These are phyloP conservation scores for Skeletonema grethae DNA, from an alignment of 108 stramenopile genomes.

Conservation along the genomic window DNA sequence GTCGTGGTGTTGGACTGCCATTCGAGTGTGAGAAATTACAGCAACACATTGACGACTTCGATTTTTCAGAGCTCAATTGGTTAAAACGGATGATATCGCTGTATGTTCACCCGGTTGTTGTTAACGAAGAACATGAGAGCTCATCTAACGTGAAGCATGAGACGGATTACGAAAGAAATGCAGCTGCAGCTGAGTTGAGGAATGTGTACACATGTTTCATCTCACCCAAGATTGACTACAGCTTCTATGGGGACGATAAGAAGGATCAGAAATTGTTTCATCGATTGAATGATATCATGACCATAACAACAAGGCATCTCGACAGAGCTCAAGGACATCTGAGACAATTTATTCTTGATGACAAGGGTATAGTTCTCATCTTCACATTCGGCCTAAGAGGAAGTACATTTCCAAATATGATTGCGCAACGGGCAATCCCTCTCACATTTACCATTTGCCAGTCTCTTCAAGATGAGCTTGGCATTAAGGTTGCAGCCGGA, in stretches of 20 bases:
- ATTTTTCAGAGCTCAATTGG: conserved; percentile 38
- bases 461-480: conserved; percentile 58
- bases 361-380: conserved; percentile 78
- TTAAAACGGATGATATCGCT: conserved; percentile 63
- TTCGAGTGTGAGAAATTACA: conserved; percentile 24
- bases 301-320: conserved; percentile 51
- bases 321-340: conserved; percentile 63
- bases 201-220: conserved; percentile 71
- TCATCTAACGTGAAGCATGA: conserved; percentile 18
- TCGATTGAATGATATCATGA: conserved; percentile 71
- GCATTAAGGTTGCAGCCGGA: conserved; percentile 56
- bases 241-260: conserved; percentile 46
- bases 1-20: conserved; percentile 18
- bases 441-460: conserved; percentile 58
- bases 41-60: conserved; percentile 39
- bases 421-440: conserved; percentile 65
- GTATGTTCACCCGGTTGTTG: conserved; percentile 82
- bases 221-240: conserved; percentile 48
- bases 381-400: conserved; percentile 80
- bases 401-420: conserved; percentile 75
- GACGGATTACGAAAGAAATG: conserved; percentile 43
- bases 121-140: conserved; percentile 59
- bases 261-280: conserved; percentile 45
- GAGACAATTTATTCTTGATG: conserved; percentile 81
- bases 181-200: conserved; percentile 70